Evolutionary conservation across 2,329 filamentous ascomycete genomes (phyloP).

Genomic region (Shiraia sp.): DNA sequence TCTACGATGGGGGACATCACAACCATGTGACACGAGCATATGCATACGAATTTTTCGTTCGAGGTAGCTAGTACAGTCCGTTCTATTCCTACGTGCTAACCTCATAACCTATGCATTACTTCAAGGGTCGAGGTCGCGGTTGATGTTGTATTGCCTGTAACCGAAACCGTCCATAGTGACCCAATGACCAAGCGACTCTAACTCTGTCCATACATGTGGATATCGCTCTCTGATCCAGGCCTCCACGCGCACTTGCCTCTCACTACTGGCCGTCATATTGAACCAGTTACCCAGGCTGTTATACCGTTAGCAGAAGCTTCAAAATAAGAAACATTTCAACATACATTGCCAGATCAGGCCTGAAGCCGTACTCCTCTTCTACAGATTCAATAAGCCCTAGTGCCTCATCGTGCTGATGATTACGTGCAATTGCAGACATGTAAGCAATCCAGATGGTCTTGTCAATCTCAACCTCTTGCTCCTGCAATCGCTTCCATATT

Average conservation of each 20-base stretch:
- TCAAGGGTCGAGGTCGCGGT: slow-evolving; percentile 41
- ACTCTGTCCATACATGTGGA: slow-evolving; percentile 68
- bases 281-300: slow-evolving; percentile 73
- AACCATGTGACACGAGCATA: too few relatives aligned
- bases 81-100: too few relatives aligned
- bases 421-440: slow-evolving; percentile 73
- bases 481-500: slow-evolving; percentile 72
- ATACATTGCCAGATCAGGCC: slow-evolving; percentile 72
- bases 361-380: slow-evolving; percentile 66
- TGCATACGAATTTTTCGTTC: too few relatives aligned
- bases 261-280: slow-evolving; percentile 69
- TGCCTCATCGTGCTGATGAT: slow-evolving; percentile 70
- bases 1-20: too few relatives aligned
- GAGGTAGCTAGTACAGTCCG: too few relatives aligned
- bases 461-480: slow-evolving; percentile 79
- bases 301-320: slow-evolving; percentile 12
- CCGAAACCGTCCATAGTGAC: slow-evolving; percentile 43
- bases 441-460: slow-evolving; percentile 75
- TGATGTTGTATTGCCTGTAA: slow-evolving; percentile 41
- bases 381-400: slow-evolving; percentile 68
- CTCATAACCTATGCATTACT: too few relatives aligned
- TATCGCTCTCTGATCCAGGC: slow-evolving; percentile 73
- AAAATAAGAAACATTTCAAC: slow-evolving; percentile 42
- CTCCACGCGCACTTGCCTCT: slow-evolving; percentile 71
- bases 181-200: slow-evolving; percentile 58